Evolutionary conservation across 768 basidiomycete species (phyloP).

Genomic region (Plicaturopsis crispa): DNA sequence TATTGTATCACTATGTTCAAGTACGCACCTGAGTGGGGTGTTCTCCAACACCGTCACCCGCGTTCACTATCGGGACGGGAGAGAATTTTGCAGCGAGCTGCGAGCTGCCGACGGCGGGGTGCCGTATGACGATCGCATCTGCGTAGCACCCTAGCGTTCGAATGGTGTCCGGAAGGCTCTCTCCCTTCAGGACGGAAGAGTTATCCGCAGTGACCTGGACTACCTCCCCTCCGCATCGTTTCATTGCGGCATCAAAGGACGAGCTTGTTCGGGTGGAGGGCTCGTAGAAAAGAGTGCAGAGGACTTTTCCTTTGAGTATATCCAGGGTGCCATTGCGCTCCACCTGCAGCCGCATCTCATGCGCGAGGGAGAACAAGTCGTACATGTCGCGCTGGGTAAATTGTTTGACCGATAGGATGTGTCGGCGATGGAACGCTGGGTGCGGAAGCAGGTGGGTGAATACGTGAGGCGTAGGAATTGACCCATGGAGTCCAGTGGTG

Average conservation of each 20-base stretch:
- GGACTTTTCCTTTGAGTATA: slow-evolving; percentile 82
- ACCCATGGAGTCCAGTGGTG: slow-evolving; percentile 16
- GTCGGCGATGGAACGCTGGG: slow-evolving; percentile 86
- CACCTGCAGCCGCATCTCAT: slow-evolving; percentile 95
- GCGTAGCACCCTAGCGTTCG: slow-evolving; percentile 92
- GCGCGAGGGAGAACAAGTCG: slow-evolving; percentile 88
- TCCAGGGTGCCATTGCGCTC: slow-evolving; percentile 87
- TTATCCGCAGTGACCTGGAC: slow-evolving; percentile 74
- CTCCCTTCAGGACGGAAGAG: slow-evolving; percentile 91
- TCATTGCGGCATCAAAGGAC: slow-evolving; percentile 99
- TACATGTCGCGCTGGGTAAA: slow-evolving; percentile 86
- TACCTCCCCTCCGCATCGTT: slow-evolving; percentile 93
- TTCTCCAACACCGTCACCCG: slow-evolving; percentile 95
- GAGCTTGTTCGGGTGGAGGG: slow-evolving; percentile 93
- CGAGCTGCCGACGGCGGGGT: slow-evolving; percentile 91
- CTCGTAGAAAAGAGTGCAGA: slow-evolving; percentile 93
- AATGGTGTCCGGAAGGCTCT: slow-evolving; percentile 87
- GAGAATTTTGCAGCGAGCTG: slow-evolving; percentile 95
- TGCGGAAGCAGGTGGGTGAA: slow-evolving; percentile 53
- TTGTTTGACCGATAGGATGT: slow-evolving; percentile 92
- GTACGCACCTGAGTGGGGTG: slow-evolving; percentile 89
- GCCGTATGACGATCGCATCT: slow-evolving; percentile 90
- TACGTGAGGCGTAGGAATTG: slow-evolving; percentile 24
- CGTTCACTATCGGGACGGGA: slow-evolving; percentile 92
- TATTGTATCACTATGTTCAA: too few relatives aligned